phyloP scores from a whole-genome alignment of 108 stramenopile species.

The Conticribra guillardii region DNA sequence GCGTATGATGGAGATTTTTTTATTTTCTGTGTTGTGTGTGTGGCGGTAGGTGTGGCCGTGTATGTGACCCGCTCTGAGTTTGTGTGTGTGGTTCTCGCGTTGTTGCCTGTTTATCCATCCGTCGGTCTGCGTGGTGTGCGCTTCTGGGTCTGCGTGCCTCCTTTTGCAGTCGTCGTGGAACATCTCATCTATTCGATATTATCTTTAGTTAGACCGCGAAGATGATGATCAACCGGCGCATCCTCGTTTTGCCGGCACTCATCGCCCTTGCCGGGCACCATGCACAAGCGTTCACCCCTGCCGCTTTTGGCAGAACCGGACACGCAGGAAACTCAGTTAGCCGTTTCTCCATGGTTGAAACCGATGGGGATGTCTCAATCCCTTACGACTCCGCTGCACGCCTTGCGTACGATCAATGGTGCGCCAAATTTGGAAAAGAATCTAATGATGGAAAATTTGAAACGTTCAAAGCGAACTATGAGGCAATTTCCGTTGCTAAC shows the following conservation, averaged over 20 bases:
- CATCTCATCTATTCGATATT: neutral
- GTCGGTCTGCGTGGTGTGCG: too few species aligned
- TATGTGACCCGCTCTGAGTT: too few species aligned
- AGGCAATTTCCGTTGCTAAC: slow-evolving; percentile 81
- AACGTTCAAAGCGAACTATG: slow-evolving; percentile 78
- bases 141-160: too few species aligned
- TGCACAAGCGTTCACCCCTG: slow-evolving; percentile 55
- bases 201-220: neutral
- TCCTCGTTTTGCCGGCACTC: slow-evolving; percentile 53
- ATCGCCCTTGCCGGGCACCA: slow-evolving; percentile 49
- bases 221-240: slow-evolving; percentile 49
- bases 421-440: slow-evolving; percentile 59
- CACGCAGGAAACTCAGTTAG: slow-evolving; percentile 2
- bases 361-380: slow-evolving; percentile 64
- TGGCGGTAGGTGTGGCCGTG: too few species aligned
- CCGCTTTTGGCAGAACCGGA: slow-evolving; percentile 15
- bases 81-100: too few species aligned
- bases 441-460: slow-evolving; percentile 56
- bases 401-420: slow-evolving; percentile 84
- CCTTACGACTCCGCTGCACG: slow-evolving; percentile 85
- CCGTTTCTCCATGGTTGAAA: slow-evolving; percentile 35
- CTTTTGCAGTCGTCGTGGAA: too few species aligned
- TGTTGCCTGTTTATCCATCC: too few species aligned
- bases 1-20: too few species aligned
- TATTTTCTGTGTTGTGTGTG: too few species aligned